These are phyloP conservation scores for Epichloe brachyelytri DNA, from an alignment of 2,329 filamentous ascomycete species.

Conservation along the genomic window DNA sequence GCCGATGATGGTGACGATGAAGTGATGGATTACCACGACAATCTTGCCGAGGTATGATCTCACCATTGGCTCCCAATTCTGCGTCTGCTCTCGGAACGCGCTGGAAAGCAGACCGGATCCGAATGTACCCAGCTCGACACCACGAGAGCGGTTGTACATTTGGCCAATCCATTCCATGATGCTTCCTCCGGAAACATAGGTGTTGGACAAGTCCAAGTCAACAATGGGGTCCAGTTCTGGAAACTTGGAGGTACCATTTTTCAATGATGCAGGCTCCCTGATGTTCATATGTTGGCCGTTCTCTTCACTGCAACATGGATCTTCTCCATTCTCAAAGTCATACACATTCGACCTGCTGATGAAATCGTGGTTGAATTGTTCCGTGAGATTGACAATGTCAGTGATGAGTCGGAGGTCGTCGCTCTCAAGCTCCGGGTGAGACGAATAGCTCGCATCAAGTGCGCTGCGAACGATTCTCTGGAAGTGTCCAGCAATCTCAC, in stretches of 20 bases:
- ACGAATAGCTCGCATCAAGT: neutral
- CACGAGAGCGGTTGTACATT: conserved; percentile 4
- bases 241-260: neutral
- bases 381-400: conserved; percentile 1
- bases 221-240: conserved; percentile 6
- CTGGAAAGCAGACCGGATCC: conserved; percentile 26
- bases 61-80: conserved; percentile 38
- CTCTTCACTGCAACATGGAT: neutral
- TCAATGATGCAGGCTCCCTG: neutral
- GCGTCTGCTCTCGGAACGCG: conserved; percentile 39
- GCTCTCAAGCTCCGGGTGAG: neutral
- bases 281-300: neutral
- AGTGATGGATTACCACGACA: conserved; percentile 38
- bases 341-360: neutral
- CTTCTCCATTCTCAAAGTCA: neutral
- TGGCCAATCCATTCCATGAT: conserved; percentile 14
- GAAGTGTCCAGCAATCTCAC: neutral
- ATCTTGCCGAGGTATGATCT: conserved; percentile 36
- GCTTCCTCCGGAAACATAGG: neutral
- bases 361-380: neutral
- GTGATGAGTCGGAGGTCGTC: conserved; percentile 1
- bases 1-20: conserved; percentile 31
- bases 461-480: neutral
- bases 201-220: neutral
- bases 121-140: conserved; percentile 14